Conservation (phyloP, 805 yeast genomes). For the Teunomyces pallodes region DNA sequence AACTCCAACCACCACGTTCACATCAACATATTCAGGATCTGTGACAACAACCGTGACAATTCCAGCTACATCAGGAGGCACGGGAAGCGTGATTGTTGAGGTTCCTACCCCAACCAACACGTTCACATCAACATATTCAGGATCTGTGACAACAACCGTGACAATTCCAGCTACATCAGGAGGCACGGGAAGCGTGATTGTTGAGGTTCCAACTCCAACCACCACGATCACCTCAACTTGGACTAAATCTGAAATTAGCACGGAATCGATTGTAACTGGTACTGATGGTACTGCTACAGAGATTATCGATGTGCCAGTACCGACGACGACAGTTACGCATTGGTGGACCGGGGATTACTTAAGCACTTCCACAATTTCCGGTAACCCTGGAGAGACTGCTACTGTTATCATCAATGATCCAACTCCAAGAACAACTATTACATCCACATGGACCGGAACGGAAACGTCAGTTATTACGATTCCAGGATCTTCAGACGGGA, state of each 20-base stretch:
- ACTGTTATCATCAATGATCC: constrained; percentile 15
- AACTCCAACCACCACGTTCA: background rate
- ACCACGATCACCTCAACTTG: no score
- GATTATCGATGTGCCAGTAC: constrained; percentile 9
- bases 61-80: no score
- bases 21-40: background rate
- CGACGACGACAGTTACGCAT: no score
- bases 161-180: no score
- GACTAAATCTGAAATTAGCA: constrained; percentile 8
- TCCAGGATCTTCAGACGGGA: no score
- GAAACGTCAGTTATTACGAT: no score
- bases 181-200: no score
- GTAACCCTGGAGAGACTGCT: constrained; percentile 11
- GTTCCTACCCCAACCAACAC: background rate
- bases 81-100: no score
- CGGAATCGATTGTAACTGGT: constrained; percentile 6
- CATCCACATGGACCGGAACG: no score
- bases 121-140: no score
- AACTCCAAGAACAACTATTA: constrained; percentile 2
- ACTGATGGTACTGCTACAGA: constrained; percentile 10
- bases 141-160: no score
- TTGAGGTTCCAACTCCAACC: no score
- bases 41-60: background rate
- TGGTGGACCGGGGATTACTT: constrained; percentile 1
- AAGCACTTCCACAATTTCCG: constrained; percentile 6